phyloP scores from a whole-genome alignment of 306 rosid genomes.

The Fragaria vesca region DNA sequence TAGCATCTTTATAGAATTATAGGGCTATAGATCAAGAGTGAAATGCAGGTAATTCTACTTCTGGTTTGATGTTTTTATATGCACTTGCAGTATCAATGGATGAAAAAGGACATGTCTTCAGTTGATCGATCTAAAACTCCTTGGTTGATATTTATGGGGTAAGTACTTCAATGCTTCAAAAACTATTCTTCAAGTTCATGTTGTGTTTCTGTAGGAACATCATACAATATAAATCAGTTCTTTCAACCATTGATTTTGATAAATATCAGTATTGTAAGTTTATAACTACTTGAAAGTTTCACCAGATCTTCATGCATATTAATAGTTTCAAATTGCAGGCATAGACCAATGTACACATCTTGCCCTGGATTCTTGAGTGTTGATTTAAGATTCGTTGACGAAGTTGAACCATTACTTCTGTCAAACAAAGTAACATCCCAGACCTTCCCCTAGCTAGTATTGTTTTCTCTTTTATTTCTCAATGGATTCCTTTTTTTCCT shows the following conservation, averaged over 20 bases:
- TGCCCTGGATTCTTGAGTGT: neutral
- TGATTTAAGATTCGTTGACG: constrained; percentile 30
- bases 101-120: constrained; percentile 72
- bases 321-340: constrained; percentile 45
- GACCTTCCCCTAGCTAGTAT: neutral
- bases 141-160: constrained; percentile 84
- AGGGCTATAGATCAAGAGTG: neutral
- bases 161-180: constrained; percentile 1
- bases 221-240: neutral
- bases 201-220: neutral
- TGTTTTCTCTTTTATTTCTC: neutral
- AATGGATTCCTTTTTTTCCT: neutral
- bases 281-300: neutral
- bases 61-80: neutral
- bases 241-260: neutral
- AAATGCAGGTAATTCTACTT: neutral
- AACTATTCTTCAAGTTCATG: neutral
- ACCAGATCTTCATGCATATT: neutral
- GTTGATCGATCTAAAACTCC: constrained; percentile 75
- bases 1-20: neutral
- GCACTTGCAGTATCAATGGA: constrained; percentile 64
- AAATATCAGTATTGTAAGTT: neutral
- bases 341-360: constrained; percentile 84
- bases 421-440: constrained; percentile 48
- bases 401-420: constrained; percentile 67